Percentiles rank a stretch among this genome's conserved stretches.
These are phyloP conservation scores for Endogone sp. DNA, from an alignment of 192 early-diverging fungal species.

Conservation along the genomic window DNA sequence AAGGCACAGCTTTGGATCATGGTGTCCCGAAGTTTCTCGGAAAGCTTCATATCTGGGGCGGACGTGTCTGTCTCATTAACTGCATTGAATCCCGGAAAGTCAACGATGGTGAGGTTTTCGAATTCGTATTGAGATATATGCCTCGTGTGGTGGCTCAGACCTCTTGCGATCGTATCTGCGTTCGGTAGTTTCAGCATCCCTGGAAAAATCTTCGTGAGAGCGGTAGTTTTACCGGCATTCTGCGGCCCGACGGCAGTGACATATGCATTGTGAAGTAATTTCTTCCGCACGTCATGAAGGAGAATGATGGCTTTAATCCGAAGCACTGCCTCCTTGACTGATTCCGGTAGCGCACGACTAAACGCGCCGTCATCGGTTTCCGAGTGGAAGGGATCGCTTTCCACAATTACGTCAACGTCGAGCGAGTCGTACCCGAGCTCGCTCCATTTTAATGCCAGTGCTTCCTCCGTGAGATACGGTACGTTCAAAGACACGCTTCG, in stretches of 20 bases:
- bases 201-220: neutral
- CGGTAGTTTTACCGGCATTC: neutral
- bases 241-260: neutral
- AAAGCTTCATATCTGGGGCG: neutral
- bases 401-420: neutral
- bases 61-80: neutral
- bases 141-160: neutral
- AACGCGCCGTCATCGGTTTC: neutral
- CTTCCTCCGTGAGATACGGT: neutral
- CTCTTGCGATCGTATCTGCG: neutral
- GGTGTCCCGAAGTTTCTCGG: neutral
- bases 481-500: neutral
- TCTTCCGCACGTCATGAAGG: neutral
- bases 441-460: neutral
- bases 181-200: neutral
- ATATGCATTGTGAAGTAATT: neutral
- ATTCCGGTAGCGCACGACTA: neutral
- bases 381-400: neutral
- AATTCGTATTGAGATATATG: neutral
- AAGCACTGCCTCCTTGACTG: neutral
- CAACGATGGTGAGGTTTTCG: neutral
- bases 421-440: neutral
- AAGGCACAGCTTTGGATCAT: neutral
- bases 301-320: neutral
- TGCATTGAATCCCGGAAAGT: neutral